phyloP scores from a whole-genome alignment of 352 stramenopile species.

The Globisporangium camurandrum region DNA sequence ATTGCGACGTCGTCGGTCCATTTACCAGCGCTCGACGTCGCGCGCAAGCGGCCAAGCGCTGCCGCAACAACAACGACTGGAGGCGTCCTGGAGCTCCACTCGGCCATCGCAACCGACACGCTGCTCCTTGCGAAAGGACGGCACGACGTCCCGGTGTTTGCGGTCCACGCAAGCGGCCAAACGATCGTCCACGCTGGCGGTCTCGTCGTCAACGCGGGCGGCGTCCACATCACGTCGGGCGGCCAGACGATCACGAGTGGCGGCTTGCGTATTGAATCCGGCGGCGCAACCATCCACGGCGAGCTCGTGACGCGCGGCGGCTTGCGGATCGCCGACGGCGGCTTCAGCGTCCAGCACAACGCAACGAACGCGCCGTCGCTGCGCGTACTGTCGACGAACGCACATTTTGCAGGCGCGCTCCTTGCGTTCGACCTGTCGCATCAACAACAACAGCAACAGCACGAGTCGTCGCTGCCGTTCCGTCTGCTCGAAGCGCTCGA shows the following conservation, averaged over 20 bases:
- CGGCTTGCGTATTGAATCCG: conserved; percentile 43
- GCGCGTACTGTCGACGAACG: conserved; percentile 30
- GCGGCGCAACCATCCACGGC: conserved; percentile 47
- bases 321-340: conserved; percentile 55
- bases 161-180: conserved; percentile 40
- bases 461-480: conserved; percentile 21
- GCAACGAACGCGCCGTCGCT: conserved; percentile 39
- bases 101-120: conserved; percentile 6
- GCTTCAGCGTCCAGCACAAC: conserved; percentile 37
- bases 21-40: conserved; percentile 5
- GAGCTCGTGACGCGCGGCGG: conserved; percentile 42
- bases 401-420: conserved; percentile 43
- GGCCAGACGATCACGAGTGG: conserved; percentile 54
- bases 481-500: conserved; percentile 37
- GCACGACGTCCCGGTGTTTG: conserved; percentile 33
- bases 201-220: conserved; percentile 38
- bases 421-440: conserved; percentile 34
- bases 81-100: conserved; percentile 12
- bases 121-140: conserved; percentile 24
- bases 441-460: conserved; percentile 15
- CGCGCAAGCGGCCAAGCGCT: background rate
- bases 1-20: conserved; percentile 8
- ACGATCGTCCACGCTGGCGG: conserved; percentile 49
- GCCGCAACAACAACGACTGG: conserved; percentile 5
- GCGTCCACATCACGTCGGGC: conserved; percentile 43